A percentile compares a stretch with the other conserved stretches of the same genome.
phyloP scores from a whole-genome alignment of 306 rosid species.

The Acacia acuminata region DNA sequence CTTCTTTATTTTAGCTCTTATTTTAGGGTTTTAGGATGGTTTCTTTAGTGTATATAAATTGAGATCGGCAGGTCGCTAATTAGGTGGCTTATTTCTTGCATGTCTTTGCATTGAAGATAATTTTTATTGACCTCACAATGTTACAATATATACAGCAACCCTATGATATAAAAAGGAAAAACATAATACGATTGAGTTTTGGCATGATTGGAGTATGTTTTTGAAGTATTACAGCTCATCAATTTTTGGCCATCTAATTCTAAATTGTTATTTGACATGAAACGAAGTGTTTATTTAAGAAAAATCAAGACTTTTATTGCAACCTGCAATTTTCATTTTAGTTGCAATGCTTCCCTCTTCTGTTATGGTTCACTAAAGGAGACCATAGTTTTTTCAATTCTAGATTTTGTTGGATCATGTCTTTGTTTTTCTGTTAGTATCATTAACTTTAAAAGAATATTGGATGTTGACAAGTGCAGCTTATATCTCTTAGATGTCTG shows the following conservation, averaged over 20 bases:
- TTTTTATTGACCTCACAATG: not conserved
- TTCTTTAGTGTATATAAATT: not conserved
- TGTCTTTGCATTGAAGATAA: not conserved
- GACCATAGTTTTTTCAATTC: not conserved
- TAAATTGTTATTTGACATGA: not conserved
- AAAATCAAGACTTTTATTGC: constrained; percentile 14
- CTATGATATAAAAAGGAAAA: too few species aligned
- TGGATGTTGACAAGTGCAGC: constrained; percentile 7
- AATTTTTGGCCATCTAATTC: not conserved
- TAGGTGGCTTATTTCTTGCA: not conserved
- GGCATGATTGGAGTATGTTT: not conserved
- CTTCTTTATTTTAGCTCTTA: not conserved
- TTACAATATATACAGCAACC: too few species aligned
- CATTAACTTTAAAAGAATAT: not conserved
- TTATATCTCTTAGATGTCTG: not conserved
- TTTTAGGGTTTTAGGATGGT: not conserved
- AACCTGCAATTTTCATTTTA: not conserved
- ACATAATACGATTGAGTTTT: not conserved
- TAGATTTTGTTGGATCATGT: constrained; percentile 13
- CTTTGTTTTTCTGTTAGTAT: constrained; percentile 8
- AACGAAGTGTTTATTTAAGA: not conserved
- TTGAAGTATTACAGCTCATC: not conserved
- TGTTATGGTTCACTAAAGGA: not conserved
- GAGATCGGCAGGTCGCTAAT: not conserved
- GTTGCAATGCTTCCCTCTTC: constrained; percentile 3